Base-by-base conservation (phyloP, 495 filamentous ascomycete genomes). In the Rhizodiscina lignyota region DNA sequence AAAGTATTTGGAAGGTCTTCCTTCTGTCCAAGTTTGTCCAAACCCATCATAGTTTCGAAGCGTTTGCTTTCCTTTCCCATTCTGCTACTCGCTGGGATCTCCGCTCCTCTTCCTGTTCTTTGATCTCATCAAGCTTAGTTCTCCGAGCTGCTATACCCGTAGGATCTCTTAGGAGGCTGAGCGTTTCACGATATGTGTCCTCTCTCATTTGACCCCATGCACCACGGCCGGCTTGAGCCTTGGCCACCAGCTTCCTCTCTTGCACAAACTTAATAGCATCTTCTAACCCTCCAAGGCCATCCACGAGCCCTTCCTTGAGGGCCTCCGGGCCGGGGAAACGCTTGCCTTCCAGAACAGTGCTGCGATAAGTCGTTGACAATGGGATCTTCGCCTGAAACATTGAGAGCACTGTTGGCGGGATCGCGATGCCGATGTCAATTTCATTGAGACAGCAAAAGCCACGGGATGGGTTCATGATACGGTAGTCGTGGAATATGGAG, bases 301-400 rank as follows among this genome's bases (percentile, higher is more conserved):
- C 82, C 1, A 82, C 68, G 8, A 89, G 53, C 0, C 79, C 79
- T 1, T 62, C 66, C 34, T 70, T 59, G 15, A 79, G 39, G 0
- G 78, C 70, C 21, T 70, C 65, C 4, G 55, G 50, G 1, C 68
- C 79, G 13, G 59, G 55, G 39, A 71, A 84, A 17, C 82, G 60
- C 36, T 60, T 67, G 17, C 74, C 75, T 41, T 83, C 82, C 4
- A 89, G 58, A 10, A 84, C 66, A 33, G 84, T 58, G 26, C 54
- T 51, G 3, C 75, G 66, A 53, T 78, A 80, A 0, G 63, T 64
- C 1, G 71, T 55, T 1, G 63, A 48, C 1, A 76, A 44, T 51
- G n/a, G n/a, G n/a, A n/a, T n/a, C n/a, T 89, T 89, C 35, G 74
- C 53, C 5, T 78, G 59, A 53, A 86, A 85, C 24, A 86, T 68